Evolutionary conservation across 495 filamentous ascomycete species (phyloP), one percentile per base, ranked within the genome.

Genomic region (Hypoxylon intermedium): DNA sequence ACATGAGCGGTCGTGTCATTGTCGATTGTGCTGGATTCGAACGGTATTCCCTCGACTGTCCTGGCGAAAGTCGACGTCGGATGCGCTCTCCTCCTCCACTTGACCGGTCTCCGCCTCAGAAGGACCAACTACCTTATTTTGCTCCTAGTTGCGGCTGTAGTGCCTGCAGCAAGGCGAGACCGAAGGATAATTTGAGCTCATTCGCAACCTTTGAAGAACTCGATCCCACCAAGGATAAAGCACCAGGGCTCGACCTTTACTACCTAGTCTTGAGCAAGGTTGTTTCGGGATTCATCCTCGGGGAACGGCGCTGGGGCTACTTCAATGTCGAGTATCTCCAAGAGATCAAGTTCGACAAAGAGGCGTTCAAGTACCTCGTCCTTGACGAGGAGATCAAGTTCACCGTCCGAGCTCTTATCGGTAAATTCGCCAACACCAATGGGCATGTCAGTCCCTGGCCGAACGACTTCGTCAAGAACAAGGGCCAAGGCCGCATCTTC

Each of bases 291-390:
- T 78, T 76, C 51, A 53, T 78, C 21, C 61, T 78, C 15, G 58
- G 63, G n/a, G 68, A 74, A 19, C 60, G 75, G 0, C 68, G 63
- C 28, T 78, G 76, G 76, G 74, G 69, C 40, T 53, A 70, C 52
- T 64, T 67, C 55, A 53, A 67, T 30, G 63, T 64, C 5, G 63
- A 60, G 18, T 18, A 54, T 36, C 48, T 71, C 12, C 9, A 51
- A 13, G 61, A 68, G 19, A 37, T 63, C 36, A 41, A 63, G 30
- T 68, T 68, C 31, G 68, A 68, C 50, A 63, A 36, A 19, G 65
- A 68, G 11, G 60, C 61, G 0, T 71, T 71, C 55, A 59, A 67
- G 30, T 57, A 67, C 9, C 59, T 70, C 12, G 67, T 70, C 1
- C 65, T 70, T 20, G 60, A 67, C 24, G 55, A 67, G 16, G 57